Percentiles rank a stretch among this genome's conserved stretches.
Evolutionary conservation across 2,329 filamentous ascomycete genomes (phyloP).

Genomic region (Metarhizium rileyi): DNA sequence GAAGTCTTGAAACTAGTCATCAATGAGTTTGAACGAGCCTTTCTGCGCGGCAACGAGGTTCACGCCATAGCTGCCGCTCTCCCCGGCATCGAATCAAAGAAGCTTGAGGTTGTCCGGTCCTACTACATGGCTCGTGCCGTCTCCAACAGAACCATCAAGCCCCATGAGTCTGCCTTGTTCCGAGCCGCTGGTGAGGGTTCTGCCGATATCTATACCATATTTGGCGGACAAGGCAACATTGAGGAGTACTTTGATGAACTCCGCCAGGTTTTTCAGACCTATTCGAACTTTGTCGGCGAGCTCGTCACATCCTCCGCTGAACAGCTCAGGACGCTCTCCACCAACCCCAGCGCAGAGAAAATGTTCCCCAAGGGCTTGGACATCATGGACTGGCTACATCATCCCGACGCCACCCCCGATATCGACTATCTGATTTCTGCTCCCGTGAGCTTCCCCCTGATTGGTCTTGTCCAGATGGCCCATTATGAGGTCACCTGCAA

Average conservation of each 20-base stretch:
- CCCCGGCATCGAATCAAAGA: constrained; percentile 88
- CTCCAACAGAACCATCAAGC: constrained; percentile 74
- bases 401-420: constrained; percentile 83
- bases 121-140: constrained; percentile 88
- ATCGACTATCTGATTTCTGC: constrained; percentile 90
- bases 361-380: constrained; percentile 96
- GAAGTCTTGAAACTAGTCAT: constrained; percentile 87
- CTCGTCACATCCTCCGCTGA: constrained; percentile 74
- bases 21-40: constrained; percentile 93
- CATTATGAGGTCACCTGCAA: constrained; percentile 95
- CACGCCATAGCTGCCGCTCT: constrained; percentile 79
- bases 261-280: constrained; percentile 81
- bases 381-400: constrained; percentile 85
- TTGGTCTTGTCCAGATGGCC: constrained; percentile 89
- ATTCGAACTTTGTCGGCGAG: constrained; percentile 81
- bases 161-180: constrained; percentile 87
- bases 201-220: constrained; percentile 84
- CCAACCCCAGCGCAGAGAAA: constrained; percentile 82
- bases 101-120: constrained; percentile 76
- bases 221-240: constrained; percentile 96
- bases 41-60: constrained; percentile 90
- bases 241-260: constrained; percentile 99
- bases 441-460: constrained; percentile 90
- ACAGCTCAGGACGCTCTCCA: constrained; percentile 74
- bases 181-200: constrained; percentile 76